Percentiles rank a stretch among this genome's conserved stretches.
Conservation (phyloP, 805 yeast species). For the Zygoascus bituminiphila region DNA sequence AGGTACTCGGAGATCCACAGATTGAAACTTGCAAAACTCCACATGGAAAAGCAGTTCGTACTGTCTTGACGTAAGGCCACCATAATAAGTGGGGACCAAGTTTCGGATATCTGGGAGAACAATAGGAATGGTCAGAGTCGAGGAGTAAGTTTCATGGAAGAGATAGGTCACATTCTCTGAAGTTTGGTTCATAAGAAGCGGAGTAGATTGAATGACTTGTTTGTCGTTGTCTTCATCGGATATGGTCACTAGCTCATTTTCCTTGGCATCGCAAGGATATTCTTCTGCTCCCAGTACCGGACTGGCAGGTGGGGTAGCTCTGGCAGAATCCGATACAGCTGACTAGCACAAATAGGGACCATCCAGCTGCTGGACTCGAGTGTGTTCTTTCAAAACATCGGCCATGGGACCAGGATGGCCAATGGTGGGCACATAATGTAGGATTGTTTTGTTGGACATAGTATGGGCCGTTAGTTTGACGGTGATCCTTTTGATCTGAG, state of each 20-base stretch:
- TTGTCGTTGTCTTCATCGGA: neutral
- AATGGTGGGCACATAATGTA: neutral
- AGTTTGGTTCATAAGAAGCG: neutral
- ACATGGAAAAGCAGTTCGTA: slow-evolving; percentile 6
- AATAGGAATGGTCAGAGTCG: neutral
- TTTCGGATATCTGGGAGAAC: neutral
- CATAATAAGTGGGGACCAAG: slow-evolving; percentile 10
- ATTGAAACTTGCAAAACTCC: neutral
- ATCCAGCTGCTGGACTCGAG: neutral
- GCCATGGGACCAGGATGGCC: too few relatives aligned
- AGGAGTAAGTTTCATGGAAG: neutral
- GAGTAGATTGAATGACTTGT: neutral
- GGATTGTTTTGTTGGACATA: neutral
- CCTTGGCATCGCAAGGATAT: neutral
- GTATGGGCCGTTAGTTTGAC: neutral
- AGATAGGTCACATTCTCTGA: neutral
- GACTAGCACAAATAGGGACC: neutral
- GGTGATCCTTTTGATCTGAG: neutral
- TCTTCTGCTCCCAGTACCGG: neutral
- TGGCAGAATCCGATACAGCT: neutral
- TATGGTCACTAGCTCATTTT: neutral
- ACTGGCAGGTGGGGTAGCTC: too few relatives aligned
- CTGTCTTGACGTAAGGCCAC: slow-evolving; percentile 7
- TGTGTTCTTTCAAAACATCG: neutral
- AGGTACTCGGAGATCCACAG: slow-evolving; percentile 2